Evolutionary conservation across 768 basidiomycete genomes (phyloP).

Genomic region (Phylloporus scabripes): DNA sequence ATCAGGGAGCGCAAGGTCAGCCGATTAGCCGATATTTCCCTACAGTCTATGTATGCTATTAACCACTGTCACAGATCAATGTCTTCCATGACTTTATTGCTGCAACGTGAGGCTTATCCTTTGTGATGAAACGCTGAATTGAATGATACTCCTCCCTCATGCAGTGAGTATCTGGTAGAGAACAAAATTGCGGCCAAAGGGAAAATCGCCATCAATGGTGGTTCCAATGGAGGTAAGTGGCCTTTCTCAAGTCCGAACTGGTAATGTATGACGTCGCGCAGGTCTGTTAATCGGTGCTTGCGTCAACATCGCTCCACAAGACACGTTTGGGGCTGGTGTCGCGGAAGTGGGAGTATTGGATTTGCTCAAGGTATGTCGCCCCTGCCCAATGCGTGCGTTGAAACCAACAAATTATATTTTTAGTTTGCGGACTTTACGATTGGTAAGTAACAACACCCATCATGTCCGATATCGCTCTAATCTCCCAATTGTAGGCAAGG

Average conservation of each 20-base stretch:
- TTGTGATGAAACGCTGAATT: not conserved
- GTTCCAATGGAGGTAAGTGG: constrained; percentile 68
- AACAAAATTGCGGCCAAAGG: constrained; percentile 63
- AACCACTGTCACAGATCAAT: constrained; percentile 43
- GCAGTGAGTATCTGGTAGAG: constrained; percentile 65
- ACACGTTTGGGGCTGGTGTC: constrained; percentile 69
- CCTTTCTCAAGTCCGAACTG: not conserved
- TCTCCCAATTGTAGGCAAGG: constrained; percentile 41
- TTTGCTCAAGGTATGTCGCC: constrained; percentile 55
- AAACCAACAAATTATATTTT: not conserved
- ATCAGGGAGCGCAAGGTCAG: constrained; percentile 63
- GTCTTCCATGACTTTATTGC: constrained; percentile 82
- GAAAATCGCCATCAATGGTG: constrained; percentile 74
- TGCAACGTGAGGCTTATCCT: constrained; percentile 50
- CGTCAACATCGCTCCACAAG: constrained; percentile 71
- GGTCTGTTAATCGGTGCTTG: constrained; percentile 84
- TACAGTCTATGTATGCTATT: not conserved
- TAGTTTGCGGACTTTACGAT: constrained; percentile 76
- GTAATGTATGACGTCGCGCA: constrained; percentile 20
- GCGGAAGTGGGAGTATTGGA: constrained; percentile 82
- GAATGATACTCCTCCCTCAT: constrained; percentile 2
- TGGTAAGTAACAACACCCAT: constrained; percentile 34
- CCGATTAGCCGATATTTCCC: constrained; percentile 20
- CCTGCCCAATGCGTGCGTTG: not conserved
- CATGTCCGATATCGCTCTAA: constrained; percentile 7